Conservation (phyloP, 164 flowering plant genomes). For the Euptelea pleiosperma region DNA sequence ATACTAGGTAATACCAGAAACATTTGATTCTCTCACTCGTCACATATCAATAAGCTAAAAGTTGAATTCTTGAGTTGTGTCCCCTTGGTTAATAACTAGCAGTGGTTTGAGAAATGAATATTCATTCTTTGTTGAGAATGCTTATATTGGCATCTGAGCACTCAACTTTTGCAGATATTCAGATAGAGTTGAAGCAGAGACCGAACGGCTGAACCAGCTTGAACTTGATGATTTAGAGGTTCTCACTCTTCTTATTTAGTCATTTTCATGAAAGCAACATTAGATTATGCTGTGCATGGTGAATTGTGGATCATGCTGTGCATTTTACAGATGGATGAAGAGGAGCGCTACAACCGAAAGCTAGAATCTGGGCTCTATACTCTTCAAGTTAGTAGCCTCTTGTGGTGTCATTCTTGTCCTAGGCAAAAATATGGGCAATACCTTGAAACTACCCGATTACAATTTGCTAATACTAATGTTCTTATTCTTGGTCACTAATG, state of each 20-base stretch:
- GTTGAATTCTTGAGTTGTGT: not conserved
- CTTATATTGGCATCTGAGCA: slow-evolving; percentile 3
- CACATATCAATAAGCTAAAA: not conserved
- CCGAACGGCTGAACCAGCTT: slow-evolving; percentile 59
- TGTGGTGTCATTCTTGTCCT: not conserved
- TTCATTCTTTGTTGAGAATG: not conserved
- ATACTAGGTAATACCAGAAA: slow-evolving; percentile 51
- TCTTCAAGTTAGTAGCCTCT: slow-evolving; percentile 58
- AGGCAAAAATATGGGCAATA: not conserved
- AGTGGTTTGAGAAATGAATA: not conserved
- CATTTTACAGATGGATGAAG: slow-evolving; percentile 86
- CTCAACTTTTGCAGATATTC: slow-evolving; percentile 53
- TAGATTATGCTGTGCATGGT: not conserved
- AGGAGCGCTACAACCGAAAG: slow-evolving; percentile 77
- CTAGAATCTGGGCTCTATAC: slow-evolving; percentile 93
- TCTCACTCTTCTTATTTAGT: not conserved
- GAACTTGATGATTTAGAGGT: slow-evolving; percentile 97
- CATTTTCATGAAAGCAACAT: not conserved
- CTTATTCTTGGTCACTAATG: no score
- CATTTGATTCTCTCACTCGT: not conserved
- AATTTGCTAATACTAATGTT: no score
- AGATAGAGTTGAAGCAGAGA: slow-evolving; percentile 77
- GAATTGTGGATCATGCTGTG: no score
- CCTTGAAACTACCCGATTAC: no score
- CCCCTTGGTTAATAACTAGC: not conserved